Evolutionary conservation across 2,329 filamentous ascomycete genomes (phyloP), one percentile per base, ranked within the genome.

Genomic region (Acrodontium crateriforme): DNA sequence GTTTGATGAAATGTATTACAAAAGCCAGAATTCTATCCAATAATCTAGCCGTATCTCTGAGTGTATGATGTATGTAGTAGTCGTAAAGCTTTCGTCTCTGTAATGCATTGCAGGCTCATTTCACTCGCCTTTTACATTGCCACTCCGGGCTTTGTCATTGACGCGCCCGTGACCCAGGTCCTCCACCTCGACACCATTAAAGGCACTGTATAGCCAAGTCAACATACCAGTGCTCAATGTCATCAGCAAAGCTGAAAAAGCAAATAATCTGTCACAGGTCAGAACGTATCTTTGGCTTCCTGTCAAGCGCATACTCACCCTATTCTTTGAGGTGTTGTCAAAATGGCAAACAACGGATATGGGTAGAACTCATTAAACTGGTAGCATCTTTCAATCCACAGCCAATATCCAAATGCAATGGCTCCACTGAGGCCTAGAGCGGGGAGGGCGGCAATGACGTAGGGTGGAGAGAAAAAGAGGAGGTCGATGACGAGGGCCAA

Each of bases 311-410:
- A 5, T 16, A 16, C 24, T 9, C 9, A 59, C 1, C 69, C 55
- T 6, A 74, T 58, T 12, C 85, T 69, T 46, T 83, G 74, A 26
- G 59, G 49, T 0, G 72, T 78, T 27, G 62, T 65, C 22, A 91
- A 58, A 24, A 79, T 50, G 6, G 63, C 74, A 38, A 94, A 87
- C 15, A 93, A 66, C 1, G 85, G 84, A 52, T 94, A 93, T 0
- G 84, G 83, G 42, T 92, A 91, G 41, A 65, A 74, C 29, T 74
- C 71, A 42, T 83, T 83, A 34, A 67, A 59, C 24, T 61, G 62
- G 42, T 69, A 79, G 56, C 78, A 83, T 14, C 71, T 62, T 53
- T 84, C 77, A 14, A 83, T 69, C 78, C 79, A 85, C 38, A 67
- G 67, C 77, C 78, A 85, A 52, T 85, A 85, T 3, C 56, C 49